Evolutionary conservation across 2,329 filamentous ascomycete genomes (phyloP).

Genomic region (Claviceps sp.): DNA sequence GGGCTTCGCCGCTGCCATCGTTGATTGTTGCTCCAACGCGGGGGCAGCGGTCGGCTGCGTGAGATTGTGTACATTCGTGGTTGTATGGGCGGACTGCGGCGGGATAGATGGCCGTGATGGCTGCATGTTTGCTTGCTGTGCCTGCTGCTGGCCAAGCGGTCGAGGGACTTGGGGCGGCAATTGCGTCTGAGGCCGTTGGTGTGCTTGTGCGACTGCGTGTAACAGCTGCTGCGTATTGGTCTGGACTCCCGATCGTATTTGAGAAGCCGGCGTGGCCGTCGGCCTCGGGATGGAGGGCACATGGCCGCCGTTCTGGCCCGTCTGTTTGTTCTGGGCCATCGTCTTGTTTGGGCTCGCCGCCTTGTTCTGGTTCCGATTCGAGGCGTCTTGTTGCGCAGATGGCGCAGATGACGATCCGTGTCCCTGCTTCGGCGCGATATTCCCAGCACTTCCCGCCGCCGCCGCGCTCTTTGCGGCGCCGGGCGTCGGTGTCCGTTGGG

Average conservation of each 20-base stretch:
- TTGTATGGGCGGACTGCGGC: background rate
- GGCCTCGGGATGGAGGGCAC: constrained; percentile 1
- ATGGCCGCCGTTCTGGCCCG: background rate
- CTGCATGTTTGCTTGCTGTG: constrained; percentile 10
- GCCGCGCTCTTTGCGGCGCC: background rate
- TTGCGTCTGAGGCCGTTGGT: constrained; percentile 16
- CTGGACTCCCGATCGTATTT: constrained; percentile 14
- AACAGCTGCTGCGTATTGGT: constrained; percentile 18
- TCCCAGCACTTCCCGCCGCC: constrained; percentile 16
- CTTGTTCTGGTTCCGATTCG: background rate
- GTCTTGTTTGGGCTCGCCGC: background rate
- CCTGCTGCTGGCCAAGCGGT: constrained; percentile 9
- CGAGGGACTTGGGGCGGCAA: constrained; percentile 13
- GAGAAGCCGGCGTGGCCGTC: constrained; percentile 12
- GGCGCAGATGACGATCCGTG: constrained; percentile 4
- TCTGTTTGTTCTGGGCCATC: background rate
- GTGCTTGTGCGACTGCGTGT: constrained; percentile 13
- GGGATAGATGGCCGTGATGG: background rate
- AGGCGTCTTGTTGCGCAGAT: background rate
- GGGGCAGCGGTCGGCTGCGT: background rate
- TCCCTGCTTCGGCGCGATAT: constrained; percentile 18
- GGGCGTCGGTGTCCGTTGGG: constrained; percentile 11
- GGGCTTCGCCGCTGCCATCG: background rate
- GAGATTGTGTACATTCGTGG: background rate
- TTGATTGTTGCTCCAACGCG: background rate